A percentile compares a stretch with the other conserved stretches of the same genome.
These are phyloP conservation scores for Rhododendron simsii DNA, from an alignment of 148 eudicot species.

Conservation along the genomic window DNA sequence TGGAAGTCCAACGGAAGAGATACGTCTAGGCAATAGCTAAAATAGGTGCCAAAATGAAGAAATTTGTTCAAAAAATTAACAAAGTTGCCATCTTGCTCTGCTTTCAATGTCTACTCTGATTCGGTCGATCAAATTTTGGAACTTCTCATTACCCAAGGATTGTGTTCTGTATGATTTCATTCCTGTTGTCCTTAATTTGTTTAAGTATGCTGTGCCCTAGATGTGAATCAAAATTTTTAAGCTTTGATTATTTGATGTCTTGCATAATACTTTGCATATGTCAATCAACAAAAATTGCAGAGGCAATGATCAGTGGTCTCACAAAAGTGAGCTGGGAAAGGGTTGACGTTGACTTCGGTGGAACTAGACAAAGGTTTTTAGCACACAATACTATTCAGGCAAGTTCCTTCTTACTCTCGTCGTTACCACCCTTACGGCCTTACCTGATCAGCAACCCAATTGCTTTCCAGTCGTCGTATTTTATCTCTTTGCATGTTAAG, in stretches of 20 bases:
- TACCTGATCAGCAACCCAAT: neutral
- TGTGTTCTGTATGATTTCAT: neutral
- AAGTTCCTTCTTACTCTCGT: conserved; percentile 16
- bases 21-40: neutral
- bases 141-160: neutral
- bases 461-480: neutral
- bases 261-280: neutral
- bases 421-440: neutral
- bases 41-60: neutral
- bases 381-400: conserved; percentile 92
- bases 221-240: neutral
- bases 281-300: conserved; percentile 21
- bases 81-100: neutral
- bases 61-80: neutral
- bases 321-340: conserved; percentile 80
- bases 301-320: conserved; percentile 66
- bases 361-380: conserved; percentile 62
- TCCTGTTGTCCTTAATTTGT: neutral
- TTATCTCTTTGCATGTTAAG: neutral
- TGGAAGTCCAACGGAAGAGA: neutral
- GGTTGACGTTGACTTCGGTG: conserved; percentile 75
- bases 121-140: neutral
- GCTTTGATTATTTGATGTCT: neutral
- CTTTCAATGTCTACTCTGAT: neutral
- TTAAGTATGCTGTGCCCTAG: neutral